Evolutionary conservation across 495 filamentous ascomycete genomes (phyloP), one percentile per base, ranked within the genome.

Genomic region (Apiosordaria backusii): DNA sequence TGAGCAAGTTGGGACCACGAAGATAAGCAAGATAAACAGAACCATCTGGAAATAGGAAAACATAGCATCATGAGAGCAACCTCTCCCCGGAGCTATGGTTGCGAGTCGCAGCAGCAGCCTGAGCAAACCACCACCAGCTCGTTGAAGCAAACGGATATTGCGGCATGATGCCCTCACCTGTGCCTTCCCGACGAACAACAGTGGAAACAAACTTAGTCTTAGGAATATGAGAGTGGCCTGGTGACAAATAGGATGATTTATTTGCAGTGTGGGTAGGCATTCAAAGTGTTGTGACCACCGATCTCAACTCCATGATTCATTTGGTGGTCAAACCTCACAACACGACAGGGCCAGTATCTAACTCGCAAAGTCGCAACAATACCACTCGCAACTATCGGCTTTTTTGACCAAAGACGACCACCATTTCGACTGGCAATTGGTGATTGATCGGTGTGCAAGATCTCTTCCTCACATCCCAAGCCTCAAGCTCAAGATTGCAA

Each of bases 391-490:
- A 45, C 6, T 45, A 45, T 18, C 16, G 10, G 35, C 9, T 13
- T 3, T 45, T 15, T 13, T 13, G 16, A 45, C 5, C 35, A 45
- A 13, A 0, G 35, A 9, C n/a, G n/a, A 45, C 10, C 16, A 15
- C 35, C 16, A 15, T 0, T 10, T 4, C 9, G 16, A 13, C 9
- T 15, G 35, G 9, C 35, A 9, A 45, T 45, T 50, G 16, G n/a
- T 15, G 50, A 16, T 21, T 21, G 5, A 45, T 6, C 16, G 35
- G 16, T 45, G 9, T 45, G 35, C 35, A 50, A 61, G 16, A 61
- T 35, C 60, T 27, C 72, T 74, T 76, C 74, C 64, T 71, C 74
- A 64, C 74, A 67, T 63, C 74, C 66, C 65, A 22, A 71, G 71
- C 19, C 9, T 7, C 65, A 59, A 35, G 67, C 74, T 66, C 54